Percentiles rank a stretch among this genome's conserved stretches.
phyloP scores from a whole-genome alignment of 257 asterid genomes.

The Lithospermum erythrorhizon region DNA sequence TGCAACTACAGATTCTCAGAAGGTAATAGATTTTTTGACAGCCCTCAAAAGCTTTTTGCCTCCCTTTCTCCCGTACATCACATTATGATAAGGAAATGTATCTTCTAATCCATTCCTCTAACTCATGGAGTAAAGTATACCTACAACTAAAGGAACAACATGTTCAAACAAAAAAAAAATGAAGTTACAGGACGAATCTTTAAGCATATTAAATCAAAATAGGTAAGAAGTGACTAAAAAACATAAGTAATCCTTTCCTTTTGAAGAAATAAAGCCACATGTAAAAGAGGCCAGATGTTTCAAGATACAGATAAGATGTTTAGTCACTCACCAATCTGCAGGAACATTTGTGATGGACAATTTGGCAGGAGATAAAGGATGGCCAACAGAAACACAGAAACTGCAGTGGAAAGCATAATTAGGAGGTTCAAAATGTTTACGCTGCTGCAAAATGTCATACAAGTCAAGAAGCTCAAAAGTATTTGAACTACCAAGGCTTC shows the following conservation, averaged over 20 bases:
- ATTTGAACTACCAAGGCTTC: no score
- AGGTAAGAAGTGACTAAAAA: no score
- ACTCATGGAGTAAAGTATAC: no score
- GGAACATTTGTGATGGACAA: slow-evolving; percentile 57
- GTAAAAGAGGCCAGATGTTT: neutral
- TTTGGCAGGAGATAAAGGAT: slow-evolving; percentile 69
- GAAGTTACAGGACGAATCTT: no score
- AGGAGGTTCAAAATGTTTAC: neutral
- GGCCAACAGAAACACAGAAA: slow-evolving; percentile 60
- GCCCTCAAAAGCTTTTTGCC: no score
- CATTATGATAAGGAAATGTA: no score
- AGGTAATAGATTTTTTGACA: neutral
- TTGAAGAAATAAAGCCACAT: neutral
- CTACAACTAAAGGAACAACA: no score
- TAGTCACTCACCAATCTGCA: slow-evolving; percentile 62
- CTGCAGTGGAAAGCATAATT: slow-evolving; percentile 33
- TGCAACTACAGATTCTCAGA: neutral
- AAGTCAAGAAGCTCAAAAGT: neutral
- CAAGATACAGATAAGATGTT: neutral
- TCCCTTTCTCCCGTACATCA: no score
- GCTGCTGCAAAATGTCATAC: neutral
- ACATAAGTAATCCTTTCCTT: no score
- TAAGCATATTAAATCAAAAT: no score
- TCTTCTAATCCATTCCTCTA: no score
- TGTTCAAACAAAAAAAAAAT: no score